Conservation (phyloP, 2,329 filamentous ascomycete genomes). For the Cladorrhinum sp. region DNA sequence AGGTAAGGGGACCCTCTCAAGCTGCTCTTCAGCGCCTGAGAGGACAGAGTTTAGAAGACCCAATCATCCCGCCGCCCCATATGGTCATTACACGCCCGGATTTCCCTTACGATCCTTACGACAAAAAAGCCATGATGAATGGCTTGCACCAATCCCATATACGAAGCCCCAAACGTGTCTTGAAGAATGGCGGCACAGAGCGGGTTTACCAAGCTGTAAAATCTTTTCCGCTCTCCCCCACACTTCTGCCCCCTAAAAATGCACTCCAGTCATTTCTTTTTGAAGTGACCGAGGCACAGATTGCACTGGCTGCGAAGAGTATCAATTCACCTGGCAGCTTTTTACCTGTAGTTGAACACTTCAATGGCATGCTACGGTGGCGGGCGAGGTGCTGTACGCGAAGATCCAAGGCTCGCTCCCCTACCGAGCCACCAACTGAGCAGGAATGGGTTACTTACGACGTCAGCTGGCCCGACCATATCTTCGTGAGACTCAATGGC, state of each 20-base stretch:
- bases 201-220: slow-evolving; percentile 58
- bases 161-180: slow-evolving; percentile 48
- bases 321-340: slow-evolving; percentile 22
- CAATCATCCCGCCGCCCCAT: slow-evolving; percentile 27
- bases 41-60: neutral
- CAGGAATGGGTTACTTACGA: slow-evolving; percentile 61
- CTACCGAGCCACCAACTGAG: slow-evolving; percentile 36
- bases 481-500: slow-evolving; percentile 68
- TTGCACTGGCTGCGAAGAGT: slow-evolving; percentile 32
- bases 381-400: slow-evolving; percentile 63
- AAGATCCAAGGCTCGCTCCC: slow-evolving; percentile 19
- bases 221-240: slow-evolving; percentile 48
- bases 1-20: neutral
- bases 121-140: slow-evolving; percentile 40
- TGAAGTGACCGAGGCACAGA: slow-evolving; percentile 24
- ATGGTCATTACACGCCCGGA: slow-evolving; percentile 32
- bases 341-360: slow-evolving; percentile 40
- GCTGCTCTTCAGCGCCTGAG: neutral
- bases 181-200: slow-evolving; percentile 28
- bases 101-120: slow-evolving; percentile 41
- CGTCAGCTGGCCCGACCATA: slow-evolving; percentile 66
- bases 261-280: slow-evolving; percentile 48
- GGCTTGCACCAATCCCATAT: slow-evolving; percentile 47
- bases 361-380: slow-evolving; percentile 57
- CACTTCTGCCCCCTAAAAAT: slow-evolving; percentile 32